phyloP scores from a whole-genome alignment of 345 rosid species.

The Mallotus nudiflorus region DNA sequence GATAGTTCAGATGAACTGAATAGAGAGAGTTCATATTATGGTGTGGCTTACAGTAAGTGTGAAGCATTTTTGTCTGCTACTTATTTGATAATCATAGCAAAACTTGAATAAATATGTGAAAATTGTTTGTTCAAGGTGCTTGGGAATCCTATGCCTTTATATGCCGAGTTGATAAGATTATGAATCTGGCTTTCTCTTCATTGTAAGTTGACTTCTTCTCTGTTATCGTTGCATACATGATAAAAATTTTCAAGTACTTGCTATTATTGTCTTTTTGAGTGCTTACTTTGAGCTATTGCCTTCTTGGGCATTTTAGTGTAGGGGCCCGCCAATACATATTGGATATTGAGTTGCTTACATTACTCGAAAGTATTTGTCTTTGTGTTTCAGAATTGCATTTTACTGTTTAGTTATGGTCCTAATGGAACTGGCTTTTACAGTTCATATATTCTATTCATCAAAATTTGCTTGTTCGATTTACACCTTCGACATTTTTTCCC shows the following conservation, averaged over 20 bases:
- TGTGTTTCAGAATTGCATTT: no score
- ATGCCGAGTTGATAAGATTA: constrained; percentile 21
- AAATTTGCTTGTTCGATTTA: neutral
- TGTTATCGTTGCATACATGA: constrained; percentile 45
- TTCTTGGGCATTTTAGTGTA: no score
- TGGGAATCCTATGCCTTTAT: constrained; percentile 51
- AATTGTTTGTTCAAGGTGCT: constrained; percentile 37
- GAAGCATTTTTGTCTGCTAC: constrained; percentile 28
- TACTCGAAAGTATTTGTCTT: no score
- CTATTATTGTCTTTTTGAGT: neutral
- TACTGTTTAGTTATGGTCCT: no score
- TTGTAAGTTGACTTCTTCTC: constrained; percentile 52
- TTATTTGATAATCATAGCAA: constrained; percentile 37
- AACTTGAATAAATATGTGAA: constrained; percentile 34
- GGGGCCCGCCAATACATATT: constrained; percentile 30
- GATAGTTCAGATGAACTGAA: constrained; percentile 19
- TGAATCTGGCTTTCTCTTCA: constrained; percentile 42
- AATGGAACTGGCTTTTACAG: no score
- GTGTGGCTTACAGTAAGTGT: constrained; percentile 22
- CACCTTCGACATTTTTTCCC: no score
- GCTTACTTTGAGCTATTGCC: no score
- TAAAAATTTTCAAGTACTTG: constrained; percentile 36
- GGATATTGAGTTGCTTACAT: neutral
- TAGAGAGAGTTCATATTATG: constrained; percentile 11
- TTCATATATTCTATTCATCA: no score